phyloP scores from a whole-genome alignment of 2,329 filamentous ascomycete species.

The Verticillium tricorpus region DNA sequence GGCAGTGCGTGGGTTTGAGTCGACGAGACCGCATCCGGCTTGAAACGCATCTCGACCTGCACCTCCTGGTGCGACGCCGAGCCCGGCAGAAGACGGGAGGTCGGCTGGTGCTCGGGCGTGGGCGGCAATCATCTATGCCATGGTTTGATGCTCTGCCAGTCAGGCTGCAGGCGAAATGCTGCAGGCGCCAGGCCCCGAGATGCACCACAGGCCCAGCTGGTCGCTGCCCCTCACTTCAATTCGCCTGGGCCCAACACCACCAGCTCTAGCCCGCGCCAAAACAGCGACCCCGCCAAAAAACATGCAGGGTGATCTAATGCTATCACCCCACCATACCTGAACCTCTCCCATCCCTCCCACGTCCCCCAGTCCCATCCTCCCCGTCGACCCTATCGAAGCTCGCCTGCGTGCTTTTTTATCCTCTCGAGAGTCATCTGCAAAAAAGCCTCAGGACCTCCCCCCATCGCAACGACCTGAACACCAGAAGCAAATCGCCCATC shows the following conservation, averaged over 20 bases:
- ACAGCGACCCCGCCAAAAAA: constrained; percentile 19
- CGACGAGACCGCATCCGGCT: no score
- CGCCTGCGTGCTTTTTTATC: constrained; percentile 9
- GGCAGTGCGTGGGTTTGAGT: no score
- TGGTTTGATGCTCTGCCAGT: background rate
- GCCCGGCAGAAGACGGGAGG: background rate
- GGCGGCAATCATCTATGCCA: background rate
- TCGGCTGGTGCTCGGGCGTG: background rate
- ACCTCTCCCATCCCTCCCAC: constrained; percentile 5
- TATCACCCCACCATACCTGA: constrained; percentile 16
- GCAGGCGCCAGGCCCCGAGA: no score
- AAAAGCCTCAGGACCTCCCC: constrained; percentile 15
- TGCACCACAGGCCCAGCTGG: no score
- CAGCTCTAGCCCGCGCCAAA: constrained; percentile 7
- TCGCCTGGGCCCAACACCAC: background rate
- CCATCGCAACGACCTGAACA: constrained; percentile 10
- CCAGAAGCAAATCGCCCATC: constrained; percentile 25
- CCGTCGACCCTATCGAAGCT: constrained; percentile 15
- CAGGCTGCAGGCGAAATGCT: no score
- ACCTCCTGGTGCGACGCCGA: no score
- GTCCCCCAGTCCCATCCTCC: constrained; percentile 5
- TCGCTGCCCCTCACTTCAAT: background rate
- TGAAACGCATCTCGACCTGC: no score
- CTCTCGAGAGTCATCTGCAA: constrained; percentile 12
- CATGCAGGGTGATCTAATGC: constrained; percentile 10